Percentiles rank a stretch among this genome's conserved stretches.
Conservation (phyloP, 768 basidiomycete genomes). For the Lactifluus volemus region DNA sequence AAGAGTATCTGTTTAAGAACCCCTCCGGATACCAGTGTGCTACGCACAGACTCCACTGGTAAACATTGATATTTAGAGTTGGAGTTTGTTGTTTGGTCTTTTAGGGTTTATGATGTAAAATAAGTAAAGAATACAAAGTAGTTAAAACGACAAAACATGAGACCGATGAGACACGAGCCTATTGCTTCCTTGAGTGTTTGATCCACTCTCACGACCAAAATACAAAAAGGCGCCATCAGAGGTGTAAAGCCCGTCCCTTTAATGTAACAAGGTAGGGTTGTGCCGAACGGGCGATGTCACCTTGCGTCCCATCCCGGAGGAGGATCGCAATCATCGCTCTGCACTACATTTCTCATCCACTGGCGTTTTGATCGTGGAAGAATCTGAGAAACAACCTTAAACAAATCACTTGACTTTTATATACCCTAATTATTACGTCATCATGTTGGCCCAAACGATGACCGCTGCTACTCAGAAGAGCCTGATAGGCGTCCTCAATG, state of each 20-base stretch:
- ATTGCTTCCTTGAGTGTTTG: not conserved
- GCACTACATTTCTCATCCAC: constrained; percentile 21
- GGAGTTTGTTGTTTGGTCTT: not conserved
- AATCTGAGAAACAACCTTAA: constrained; percentile 23
- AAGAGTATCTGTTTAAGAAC: constrained; percentile 75
- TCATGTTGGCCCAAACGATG: not conserved
- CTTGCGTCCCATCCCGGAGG: constrained; percentile 14
- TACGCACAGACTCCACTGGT: constrained; percentile 83
- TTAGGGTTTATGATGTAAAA: too few species aligned
- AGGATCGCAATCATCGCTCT: constrained; percentile 20
- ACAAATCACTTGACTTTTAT: not conserved
- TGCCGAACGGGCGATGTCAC: constrained; percentile 23
- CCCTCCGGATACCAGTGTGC: constrained; percentile 89
- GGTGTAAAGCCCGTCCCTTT: constrained; percentile 21
- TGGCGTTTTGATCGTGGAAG: constrained; percentile 42
- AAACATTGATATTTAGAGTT: constrained; percentile 8
- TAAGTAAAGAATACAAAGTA: too few species aligned
- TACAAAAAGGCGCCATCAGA: constrained; percentile 18
- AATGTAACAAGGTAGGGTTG: constrained; percentile 22
- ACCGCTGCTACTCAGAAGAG: not conserved
- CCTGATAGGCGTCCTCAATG: constrained; percentile 56
- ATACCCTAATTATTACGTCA: not conserved
- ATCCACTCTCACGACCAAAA: constrained; percentile 11
- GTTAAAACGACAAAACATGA: too few species aligned
- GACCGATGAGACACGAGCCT: too few species aligned